Evolutionary conservation across 768 basidiomycete genomes (phyloP), one percentile per base, ranked within the genome.

Genomic region (Trametes gibbosa): DNA sequence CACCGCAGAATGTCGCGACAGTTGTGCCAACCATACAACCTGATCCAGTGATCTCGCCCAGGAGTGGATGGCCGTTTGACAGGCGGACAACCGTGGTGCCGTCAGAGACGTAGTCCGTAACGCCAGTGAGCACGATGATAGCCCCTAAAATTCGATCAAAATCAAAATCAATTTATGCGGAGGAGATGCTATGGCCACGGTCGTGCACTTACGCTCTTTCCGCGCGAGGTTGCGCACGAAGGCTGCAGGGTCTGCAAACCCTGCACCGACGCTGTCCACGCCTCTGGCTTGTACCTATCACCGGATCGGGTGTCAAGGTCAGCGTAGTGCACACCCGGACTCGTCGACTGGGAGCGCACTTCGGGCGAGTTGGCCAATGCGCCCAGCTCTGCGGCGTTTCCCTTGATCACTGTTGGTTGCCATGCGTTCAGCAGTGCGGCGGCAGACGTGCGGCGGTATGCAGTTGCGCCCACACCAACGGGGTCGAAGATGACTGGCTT

Each of bases 331-430:
- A 24, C 27, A 21, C 39, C 56, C 62, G 16, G 14, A 25, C 32
- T 19, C n/a, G 19, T 13, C 42, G 2, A n/a, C 21, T 17, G 16
- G 50, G 19, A 25, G 16, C 69, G 43, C 45, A 90, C 94, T 77
- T 95, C 95, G 14, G 71, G 71, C 0, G 89, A 90, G n/a, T 86
- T 81, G 2, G 86, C 83, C 10, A 96, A 70, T 0, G 89, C 81
- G 0, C 86, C 92, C 21, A 98, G 84, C 74, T 98, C 95, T 16
- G 83, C 91, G 0, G 92, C 89, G 68, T 98, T 97, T 3, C 95
- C 95, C 73, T 98, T 98, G 73, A 98, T 95, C 21, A 96, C 89
- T 17, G 89, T 87, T 12, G 88, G 85, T 72, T 95, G 93, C 84
- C 89, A 96, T 23, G 76, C 73, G 58, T 87, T 76, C 19, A 96